Evolutionary conservation across 129 eudicot genomes (phyloP), one percentile per base, ranked within the genome.

Genomic region (Saposhnikovia divaricata): DNA sequence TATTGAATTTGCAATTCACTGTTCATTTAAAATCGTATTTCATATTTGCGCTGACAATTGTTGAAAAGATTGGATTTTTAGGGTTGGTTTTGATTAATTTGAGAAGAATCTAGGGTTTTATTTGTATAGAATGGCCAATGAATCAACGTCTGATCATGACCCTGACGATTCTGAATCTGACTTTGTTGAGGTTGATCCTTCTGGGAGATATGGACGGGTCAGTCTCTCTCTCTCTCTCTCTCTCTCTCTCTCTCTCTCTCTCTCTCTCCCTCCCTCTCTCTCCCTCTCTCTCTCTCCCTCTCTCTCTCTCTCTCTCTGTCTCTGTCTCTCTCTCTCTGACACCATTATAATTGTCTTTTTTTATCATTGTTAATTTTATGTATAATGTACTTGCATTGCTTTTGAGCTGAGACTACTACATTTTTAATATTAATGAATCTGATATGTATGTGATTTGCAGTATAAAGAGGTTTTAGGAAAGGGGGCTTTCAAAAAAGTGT

Each of bases 401-500:
- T 9, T 59, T 77, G 27, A 38, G 80, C 40, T 43, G 38, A n/a
- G 59, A 53, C 9, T 75, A 43, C 19, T 73, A 0, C 19, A 43
- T 59, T 21, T 4, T 11, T 75, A 45, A 12, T 18, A 59, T 46
- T 31, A 5, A 72, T 74, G 79, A 76, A 40, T 31, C 69, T 63
- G 43, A 63, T 78, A 27, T 70, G 70, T 55, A 40, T 74, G 6
- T 63, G 28, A 78, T 84, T 87, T 89, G 91, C 97, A 93, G 98
- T 91, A 93, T 77, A 93, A 93, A 84, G 98, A 93, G 77, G 89
- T 91, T 68, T 84, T 93, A 28, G 98, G 98, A 34, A 93, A 88
- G 86, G 98, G 98, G 77, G 98, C 98, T 73, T 93, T 88, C 66
- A 93, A 93, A 82, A 93, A 91, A 88, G 98, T 93, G 98, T 93